A percentile compares a stretch with the other conserved stretches of the same genome.
Evolutionary conservation across 1,284 basidiomycete species (phyloP).

Genomic region (Malassezia sp.): DNA sequence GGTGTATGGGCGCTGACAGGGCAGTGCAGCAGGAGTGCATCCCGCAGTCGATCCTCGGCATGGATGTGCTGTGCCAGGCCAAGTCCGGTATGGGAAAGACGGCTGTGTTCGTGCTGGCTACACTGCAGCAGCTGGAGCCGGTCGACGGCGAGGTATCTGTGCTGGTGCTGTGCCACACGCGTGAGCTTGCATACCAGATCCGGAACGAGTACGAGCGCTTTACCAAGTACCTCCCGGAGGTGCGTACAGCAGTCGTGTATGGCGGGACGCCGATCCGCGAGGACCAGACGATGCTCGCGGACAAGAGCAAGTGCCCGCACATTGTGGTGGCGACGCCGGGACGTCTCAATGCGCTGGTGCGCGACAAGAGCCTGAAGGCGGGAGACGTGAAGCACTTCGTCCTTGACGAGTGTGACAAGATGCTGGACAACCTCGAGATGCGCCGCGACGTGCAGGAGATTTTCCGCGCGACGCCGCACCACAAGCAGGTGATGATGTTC

Average conservation of each 20-base stretch:
- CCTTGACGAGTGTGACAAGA: conserved; percentile 99
- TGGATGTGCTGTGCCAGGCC: conserved; percentile 98
- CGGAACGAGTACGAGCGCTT: conserved; percentile 99
- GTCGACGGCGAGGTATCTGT: conserved; percentile 96
- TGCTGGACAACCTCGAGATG: conserved; percentile 99
- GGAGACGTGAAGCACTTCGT: conserved; percentile 67
- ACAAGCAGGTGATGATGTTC: conserved; percentile 99
- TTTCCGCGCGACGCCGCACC: conserved; percentile 96
- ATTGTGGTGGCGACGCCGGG: conserved; percentile 97
- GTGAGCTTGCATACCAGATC: conserved; percentile 98
- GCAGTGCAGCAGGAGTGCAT: conserved; percentile 99
- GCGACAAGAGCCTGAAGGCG: conserved; percentile 44
- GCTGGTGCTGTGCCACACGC: conserved; percentile 95
- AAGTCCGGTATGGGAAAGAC: conserved; percentile 99
- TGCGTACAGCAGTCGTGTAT: conserved; percentile 93
- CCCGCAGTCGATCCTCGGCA: conserved; percentile 95
- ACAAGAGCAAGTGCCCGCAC: conserved; percentile 96
- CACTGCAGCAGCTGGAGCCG: conserved; percentile 94
- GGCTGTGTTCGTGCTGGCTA: conserved; percentile 95
- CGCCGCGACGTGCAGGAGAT: conserved; percentile 99
- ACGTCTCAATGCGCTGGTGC: conserved; percentile 44
- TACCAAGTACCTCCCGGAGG: conserved; percentile 99
- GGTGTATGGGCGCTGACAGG: conserved; percentile 14
- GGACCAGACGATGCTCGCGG: conserved; percentile 84
- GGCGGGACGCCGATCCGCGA: conserved; percentile 90